A percentile compares a stretch with the other conserved stretches of the same genome.
Conservation (phyloP, 2,329 filamentous ascomycete genomes). For the Ophiostoma perfectum region DNA sequence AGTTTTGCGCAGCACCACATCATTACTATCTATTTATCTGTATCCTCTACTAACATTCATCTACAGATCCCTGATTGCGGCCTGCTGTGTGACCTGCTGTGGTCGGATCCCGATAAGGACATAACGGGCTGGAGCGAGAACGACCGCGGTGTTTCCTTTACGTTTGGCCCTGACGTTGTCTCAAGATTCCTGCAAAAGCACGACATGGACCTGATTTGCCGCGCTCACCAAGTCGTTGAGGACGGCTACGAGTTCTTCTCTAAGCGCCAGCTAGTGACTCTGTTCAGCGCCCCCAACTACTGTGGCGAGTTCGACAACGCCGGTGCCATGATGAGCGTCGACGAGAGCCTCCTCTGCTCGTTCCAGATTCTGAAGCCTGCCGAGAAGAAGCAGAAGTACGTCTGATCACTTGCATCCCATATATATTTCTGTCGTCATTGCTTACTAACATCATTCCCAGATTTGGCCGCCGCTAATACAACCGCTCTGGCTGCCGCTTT, state of each 20-base stretch:
- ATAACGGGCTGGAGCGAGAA: slow-evolving; percentile 99
- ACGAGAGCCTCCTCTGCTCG: slow-evolving; percentile 95
- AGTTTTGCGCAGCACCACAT: background rate
- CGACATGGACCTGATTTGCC: slow-evolving; percentile 94
- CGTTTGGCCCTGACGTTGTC: slow-evolving; percentile 94
- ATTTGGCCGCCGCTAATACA: slow-evolving; percentile 82
- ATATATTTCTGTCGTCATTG: slow-evolving; percentile 53
- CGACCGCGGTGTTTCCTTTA: slow-evolving; percentile 96
- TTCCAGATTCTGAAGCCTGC: slow-evolving; percentile 99
- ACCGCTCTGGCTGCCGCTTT: background rate
- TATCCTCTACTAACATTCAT: background rate
- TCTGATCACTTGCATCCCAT: slow-evolving; percentile 43
- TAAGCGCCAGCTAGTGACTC: slow-evolving; percentile 88
- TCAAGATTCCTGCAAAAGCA: slow-evolving; percentile 89
- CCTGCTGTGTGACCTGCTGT: slow-evolving; percentile 86
- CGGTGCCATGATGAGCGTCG: slow-evolving; percentile 99
- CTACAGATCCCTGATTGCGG: slow-evolving; percentile 72
- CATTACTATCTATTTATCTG: background rate
- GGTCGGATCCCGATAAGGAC: slow-evolving; percentile 98
- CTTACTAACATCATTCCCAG: slow-evolving; percentile 57
- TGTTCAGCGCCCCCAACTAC: slow-evolving; percentile 98
- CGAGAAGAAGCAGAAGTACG: slow-evolving; percentile 99
- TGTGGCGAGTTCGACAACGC: slow-evolving; percentile 99
- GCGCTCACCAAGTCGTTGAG: slow-evolving; percentile 98
- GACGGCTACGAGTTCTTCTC: slow-evolving; percentile 99